A percentile compares a stretch with the other conserved stretches of the same genome.
phyloP scores from a whole-genome alignment of 345 rosid species.

The Melaleuca alternifolia region DNA sequence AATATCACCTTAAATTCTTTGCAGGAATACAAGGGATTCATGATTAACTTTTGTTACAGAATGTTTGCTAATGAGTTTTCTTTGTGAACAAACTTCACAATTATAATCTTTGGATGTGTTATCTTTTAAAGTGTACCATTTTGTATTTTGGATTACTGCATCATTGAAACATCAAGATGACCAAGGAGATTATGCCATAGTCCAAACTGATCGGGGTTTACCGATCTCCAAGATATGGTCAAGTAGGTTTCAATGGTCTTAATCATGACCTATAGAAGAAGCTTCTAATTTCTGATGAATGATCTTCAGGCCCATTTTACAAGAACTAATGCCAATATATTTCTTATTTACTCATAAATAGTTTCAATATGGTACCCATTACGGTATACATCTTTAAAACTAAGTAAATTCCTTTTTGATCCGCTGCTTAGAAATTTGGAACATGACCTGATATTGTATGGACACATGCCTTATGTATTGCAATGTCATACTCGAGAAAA shows the following conservation, averaged over 20 bases:
- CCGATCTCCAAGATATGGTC: not conserved
- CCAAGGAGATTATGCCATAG: not conserved
- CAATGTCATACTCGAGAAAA: not conserved
- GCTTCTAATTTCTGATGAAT: not conserved
- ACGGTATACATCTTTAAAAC: not conserved
- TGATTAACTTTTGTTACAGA: too few relatives aligned
- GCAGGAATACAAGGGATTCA: too few relatives aligned
- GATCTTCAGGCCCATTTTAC: not conserved
- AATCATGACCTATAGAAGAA: not conserved
- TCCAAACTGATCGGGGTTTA: not conserved
- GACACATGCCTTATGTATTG: not conserved
- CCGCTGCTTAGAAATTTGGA: not conserved
- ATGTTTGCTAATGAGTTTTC: too few relatives aligned
- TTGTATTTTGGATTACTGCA: too few relatives aligned
- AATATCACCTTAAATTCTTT: too few relatives aligned
- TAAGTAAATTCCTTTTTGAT: too few relatives aligned
- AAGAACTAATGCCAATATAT: not conserved
- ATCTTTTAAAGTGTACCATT: too few relatives aligned
- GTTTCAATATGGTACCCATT: not conserved
- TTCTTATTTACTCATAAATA: not conserved
- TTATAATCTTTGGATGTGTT: too few relatives aligned
- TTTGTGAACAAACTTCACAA: too few relatives aligned
- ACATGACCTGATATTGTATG: not conserved
- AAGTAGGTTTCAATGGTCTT: not conserved
- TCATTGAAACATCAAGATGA: not conserved